Evolutionary conservation across 108 stramenopile genomes (phyloP).

Genomic region (Skeletonema menzelii): DNA sequence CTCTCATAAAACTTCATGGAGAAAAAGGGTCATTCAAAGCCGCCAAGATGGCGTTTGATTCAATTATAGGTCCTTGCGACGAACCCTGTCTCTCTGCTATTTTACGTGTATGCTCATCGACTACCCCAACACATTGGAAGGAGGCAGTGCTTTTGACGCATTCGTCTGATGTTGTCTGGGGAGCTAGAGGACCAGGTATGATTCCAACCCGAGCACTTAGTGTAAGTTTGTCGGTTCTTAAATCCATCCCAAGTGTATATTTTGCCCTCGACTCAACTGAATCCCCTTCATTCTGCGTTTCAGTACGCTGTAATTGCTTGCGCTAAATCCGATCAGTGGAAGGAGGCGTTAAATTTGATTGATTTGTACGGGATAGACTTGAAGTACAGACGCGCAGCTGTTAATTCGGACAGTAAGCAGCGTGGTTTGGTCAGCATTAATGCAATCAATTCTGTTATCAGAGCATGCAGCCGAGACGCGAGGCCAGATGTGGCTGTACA

Average conservation of each 20-base stretch:
- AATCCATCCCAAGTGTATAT: background rate
- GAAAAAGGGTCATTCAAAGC: slow-evolving; percentile 34
- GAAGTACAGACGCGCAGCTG: background rate
- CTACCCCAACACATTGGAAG: slow-evolving; percentile 45
- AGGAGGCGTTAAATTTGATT: slow-evolving; percentile 65
- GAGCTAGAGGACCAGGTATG: slow-evolving; percentile 41
- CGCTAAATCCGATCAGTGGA: slow-evolving; percentile 50
- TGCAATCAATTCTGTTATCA: slow-evolving; percentile 66
- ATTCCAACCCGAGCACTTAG: slow-evolving; percentile 57
- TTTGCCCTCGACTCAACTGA: background rate
- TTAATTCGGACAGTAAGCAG: background rate
- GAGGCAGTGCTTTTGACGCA: slow-evolving; percentile 61
- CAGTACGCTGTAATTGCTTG: slow-evolving; percentile 39
- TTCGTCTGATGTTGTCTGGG: slow-evolving; percentile 56
- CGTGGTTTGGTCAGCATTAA: slow-evolving; percentile 18
- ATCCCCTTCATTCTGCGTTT: background rate
- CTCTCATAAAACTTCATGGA: slow-evolving; percentile 54
- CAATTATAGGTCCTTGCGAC: slow-evolving; percentile 53
- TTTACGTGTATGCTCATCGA: slow-evolving; percentile 49
- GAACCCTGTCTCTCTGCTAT: slow-evolving; percentile 65
- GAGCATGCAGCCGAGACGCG: slow-evolving; percentile 59
- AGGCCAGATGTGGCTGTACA: slow-evolving; percentile 67
- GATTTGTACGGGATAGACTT: slow-evolving; percentile 48
- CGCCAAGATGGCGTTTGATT: slow-evolving; percentile 44
- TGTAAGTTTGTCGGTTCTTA: background rate